Conservation (phyloP, 352 stramenopile genomes). For the Globisporangium cederbergense region DNA sequence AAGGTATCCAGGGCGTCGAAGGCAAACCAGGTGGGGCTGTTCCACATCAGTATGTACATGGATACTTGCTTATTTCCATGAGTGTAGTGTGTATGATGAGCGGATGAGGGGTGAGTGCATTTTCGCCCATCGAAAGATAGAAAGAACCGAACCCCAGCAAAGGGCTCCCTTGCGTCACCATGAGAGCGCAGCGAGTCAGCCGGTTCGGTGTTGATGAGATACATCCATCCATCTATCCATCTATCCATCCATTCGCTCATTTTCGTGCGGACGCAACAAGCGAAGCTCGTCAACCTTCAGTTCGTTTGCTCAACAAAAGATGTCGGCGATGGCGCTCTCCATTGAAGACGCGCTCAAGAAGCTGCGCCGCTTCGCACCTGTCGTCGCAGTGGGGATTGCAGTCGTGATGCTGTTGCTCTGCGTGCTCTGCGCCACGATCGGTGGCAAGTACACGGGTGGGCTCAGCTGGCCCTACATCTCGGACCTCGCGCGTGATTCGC, state of each 20-base stretch:
- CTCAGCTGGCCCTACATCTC: conserved; percentile 57
- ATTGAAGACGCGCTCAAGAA: background rate
- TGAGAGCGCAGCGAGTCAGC: background rate
- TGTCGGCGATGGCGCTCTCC: background rate
- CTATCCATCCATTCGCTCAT: conserved; percentile 3
- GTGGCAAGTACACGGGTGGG: conserved; percentile 40
- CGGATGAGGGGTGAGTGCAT: background rate
- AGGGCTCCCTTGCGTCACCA: background rate
- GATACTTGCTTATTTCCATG: background rate
- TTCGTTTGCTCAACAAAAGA: background rate
- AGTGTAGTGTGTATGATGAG: background rate
- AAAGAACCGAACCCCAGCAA: conserved; percentile 3
- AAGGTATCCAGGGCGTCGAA: background rate
- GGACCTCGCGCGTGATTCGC: conserved; percentile 38
- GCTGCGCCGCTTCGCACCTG: conserved; percentile 15
- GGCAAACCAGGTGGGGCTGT: background rate
- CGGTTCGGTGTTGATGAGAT: too few species aligned
- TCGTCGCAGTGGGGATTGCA: conserved; percentile 28
- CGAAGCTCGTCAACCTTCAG: background rate
- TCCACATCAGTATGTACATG: background rate
- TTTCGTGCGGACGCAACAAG: conserved; percentile 1
- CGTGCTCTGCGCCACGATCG: conserved; percentile 33
- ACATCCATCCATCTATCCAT: background rate
- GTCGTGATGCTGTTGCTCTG: conserved; percentile 42
- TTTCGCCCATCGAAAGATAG: background rate